phyloP scores from a whole-genome alignment of 306 rosid species.

The Dicorynia guianensis region DNA sequence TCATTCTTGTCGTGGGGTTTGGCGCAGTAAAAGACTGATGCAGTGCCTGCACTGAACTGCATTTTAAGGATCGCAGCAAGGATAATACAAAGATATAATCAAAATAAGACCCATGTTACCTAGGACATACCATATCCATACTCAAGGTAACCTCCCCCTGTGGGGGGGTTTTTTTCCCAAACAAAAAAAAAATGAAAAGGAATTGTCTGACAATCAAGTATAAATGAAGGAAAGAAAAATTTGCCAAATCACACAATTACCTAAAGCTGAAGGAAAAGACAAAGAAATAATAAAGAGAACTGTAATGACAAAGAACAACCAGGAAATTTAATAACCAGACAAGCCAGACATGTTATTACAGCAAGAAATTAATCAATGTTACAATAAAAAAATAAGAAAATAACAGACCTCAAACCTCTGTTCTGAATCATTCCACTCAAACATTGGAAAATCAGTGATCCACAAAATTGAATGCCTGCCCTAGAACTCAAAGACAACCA shows the following conservation, averaged over 20 bases:
- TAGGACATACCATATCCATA: not conserved
- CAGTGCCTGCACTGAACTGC: constrained; percentile 66
- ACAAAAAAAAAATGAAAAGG: not conserved
- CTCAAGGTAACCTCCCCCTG: constrained; percentile 3
- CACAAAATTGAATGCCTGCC: constrained; percentile 86
- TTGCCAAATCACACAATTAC: constrained; percentile 18
- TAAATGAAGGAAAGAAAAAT: not conserved
- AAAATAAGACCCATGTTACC: constrained; percentile 18
- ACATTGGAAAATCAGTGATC: constrained; percentile 98
- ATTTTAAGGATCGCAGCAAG: constrained; percentile 9
- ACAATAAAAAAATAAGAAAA: not conserved
- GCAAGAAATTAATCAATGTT: constrained; percentile 20
- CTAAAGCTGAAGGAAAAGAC: not conserved
- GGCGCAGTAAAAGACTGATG: constrained; percentile 99
- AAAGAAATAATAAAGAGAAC: not conserved
- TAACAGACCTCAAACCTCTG: constrained; percentile 88
- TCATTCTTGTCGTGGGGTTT: constrained; percentile 85
- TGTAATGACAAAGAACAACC: constrained; percentile 8
- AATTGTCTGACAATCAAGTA: constrained; percentile 2
- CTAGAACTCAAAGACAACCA: constrained; percentile 52
- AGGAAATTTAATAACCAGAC: not conserved
- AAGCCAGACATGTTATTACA: not conserved
- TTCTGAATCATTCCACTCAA: constrained; percentile 94
- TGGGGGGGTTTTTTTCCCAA: no score
- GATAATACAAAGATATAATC: not conserved